phyloP scores from a whole-genome alignment of 345 rosid genomes.

The Citrus inodora region DNA sequence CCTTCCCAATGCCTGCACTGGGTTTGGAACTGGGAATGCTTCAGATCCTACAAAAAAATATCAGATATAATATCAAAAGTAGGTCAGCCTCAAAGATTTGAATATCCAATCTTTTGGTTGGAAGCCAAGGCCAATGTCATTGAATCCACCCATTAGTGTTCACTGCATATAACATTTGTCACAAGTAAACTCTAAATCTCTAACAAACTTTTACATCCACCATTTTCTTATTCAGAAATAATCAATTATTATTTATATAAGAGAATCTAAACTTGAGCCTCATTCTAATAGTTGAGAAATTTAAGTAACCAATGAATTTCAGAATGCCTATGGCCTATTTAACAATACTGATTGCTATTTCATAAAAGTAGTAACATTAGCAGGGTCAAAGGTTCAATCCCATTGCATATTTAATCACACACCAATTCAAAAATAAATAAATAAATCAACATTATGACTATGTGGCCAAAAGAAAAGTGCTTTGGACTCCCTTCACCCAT shows the following conservation, averaged over 20 bases:
- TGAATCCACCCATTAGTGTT: background rate
- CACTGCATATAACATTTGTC: background rate
- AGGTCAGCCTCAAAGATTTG: background rate
- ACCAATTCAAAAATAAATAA: background rate
- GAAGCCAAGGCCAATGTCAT: background rate
- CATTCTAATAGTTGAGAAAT: background rate
- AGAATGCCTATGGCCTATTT: background rate
- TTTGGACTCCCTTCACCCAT: background rate
- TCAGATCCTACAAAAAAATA: background rate
- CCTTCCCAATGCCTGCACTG: background rate
- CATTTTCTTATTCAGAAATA: background rate
- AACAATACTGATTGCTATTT: background rate
- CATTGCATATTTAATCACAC: background rate
- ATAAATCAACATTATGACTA: background rate
- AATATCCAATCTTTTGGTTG: background rate
- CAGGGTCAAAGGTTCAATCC: background rate
- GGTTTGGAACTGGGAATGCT: background rate
- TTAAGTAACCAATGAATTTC: background rate
- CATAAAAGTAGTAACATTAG: background rate
- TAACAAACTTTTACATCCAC: background rate
- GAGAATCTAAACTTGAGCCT: background rate
- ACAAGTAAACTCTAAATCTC: background rate
- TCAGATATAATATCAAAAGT: background rate
- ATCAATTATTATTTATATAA: background rate
- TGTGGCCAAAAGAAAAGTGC: background rate